These are phyloP conservation scores for Alternaria arborescens DNA, from an alignment of 2,329 filamentous ascomycete genomes.

Conservation along the genomic window DNA sequence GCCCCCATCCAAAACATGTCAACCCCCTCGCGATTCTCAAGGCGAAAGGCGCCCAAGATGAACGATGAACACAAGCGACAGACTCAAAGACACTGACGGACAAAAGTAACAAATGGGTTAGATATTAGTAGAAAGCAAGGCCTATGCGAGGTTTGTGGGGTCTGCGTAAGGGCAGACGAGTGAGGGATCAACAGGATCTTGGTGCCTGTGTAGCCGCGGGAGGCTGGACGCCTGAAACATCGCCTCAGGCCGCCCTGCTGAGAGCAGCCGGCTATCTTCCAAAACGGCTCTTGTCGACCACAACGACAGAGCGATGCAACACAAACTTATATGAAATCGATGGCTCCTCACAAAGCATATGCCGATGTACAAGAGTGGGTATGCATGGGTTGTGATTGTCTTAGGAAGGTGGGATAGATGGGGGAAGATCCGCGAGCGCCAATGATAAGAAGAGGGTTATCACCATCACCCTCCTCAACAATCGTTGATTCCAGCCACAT, in stretches of 20 bases:
- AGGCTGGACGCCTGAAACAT: conserved; percentile 13
- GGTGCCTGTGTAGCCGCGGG: conserved; percentile 1
- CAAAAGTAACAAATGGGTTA: neutral
- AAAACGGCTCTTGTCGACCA: neutral
- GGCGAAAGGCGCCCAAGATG: neutral
- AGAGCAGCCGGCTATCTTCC: neutral
- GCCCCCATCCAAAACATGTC: conserved; percentile 1
- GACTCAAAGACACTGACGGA: neutral
- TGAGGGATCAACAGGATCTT: conserved; percentile 1
- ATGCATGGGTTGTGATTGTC: neutral
- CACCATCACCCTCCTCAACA: neutral
- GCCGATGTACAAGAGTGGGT: neutral
- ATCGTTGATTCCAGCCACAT: neutral
- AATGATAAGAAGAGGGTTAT: neutral
- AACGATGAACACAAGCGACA: neutral
- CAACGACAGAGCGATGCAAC: neutral
- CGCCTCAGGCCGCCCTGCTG: conserved; percentile 1
- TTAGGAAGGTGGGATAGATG: neutral
- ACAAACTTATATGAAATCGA: neutral
- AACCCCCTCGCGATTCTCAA: neutral
- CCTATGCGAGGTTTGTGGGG: neutral
- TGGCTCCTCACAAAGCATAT: rapidly evolving
- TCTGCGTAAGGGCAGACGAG: neutral
- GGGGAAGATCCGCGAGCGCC: neutral
- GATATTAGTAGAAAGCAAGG: neutral